Evolutionary conservation across 257 asterid genomes (phyloP).

Genomic region (Oldenlandia corymbosa): DNA sequence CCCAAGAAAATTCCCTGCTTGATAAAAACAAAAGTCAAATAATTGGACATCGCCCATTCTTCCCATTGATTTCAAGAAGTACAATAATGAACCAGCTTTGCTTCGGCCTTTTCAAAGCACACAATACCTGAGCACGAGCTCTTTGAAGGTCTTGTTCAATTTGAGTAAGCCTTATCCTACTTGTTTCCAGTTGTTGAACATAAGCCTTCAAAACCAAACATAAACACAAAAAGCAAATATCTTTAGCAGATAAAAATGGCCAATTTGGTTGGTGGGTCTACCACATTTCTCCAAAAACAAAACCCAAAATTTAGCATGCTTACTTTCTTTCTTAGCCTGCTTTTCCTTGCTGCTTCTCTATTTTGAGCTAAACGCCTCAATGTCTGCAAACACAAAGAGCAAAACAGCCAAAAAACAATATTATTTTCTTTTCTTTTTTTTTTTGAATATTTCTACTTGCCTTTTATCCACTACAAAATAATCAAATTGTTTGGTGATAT

Average conservation of each 20-base stretch:
- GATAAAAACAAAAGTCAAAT: constrained; percentile 14
- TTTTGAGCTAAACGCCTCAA: constrained; percentile 95
- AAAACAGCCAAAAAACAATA: neutral
- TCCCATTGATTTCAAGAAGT: neutral
- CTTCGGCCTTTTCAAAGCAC: constrained; percentile 20
- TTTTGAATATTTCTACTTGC: neutral
- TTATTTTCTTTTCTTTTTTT: constrained; percentile 11
- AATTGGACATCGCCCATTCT: neutral
- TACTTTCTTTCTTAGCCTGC: constrained; percentile 95
- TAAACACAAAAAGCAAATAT: neutral
- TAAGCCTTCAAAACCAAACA: constrained; percentile 54
- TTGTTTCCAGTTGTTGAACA: constrained; percentile 92
- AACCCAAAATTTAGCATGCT: neutral
- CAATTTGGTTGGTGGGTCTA: neutral
- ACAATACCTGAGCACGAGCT: constrained; percentile 88
- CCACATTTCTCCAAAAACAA: neutral
- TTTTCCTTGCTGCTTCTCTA: constrained; percentile 96
- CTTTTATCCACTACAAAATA: neutral
- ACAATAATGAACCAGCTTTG: constrained; percentile 12
- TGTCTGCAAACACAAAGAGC: constrained; percentile 43
- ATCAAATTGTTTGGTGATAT: neutral
- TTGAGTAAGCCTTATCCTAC: constrained; percentile 86
- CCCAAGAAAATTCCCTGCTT: constrained; percentile 77
- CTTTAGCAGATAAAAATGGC: neutral
- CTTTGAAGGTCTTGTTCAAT: constrained; percentile 90